Evolutionary conservation across 176 grass and related monocot genomes (phyloP), one percentile per base, ranked within the genome.

Genomic region (Triticum timopheevii): DNA sequence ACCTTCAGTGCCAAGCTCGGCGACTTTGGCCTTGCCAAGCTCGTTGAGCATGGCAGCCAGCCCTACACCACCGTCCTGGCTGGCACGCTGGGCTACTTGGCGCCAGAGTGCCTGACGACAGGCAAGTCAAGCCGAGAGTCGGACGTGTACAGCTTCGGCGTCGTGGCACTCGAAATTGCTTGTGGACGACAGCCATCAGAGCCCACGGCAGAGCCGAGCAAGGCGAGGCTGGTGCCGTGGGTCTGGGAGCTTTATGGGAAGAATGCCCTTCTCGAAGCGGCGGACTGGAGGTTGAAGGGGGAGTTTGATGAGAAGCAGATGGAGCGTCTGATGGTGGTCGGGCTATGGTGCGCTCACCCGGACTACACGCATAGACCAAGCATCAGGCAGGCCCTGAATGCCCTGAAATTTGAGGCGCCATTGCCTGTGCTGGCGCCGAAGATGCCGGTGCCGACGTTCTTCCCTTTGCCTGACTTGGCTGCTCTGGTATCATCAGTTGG

Each of bases 161-260:
- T 95, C 16, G 83, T 95, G 77, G 89, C 87, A 10, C 4, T 95
- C 27, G 95, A 98, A 83, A 89, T 98, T 6, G 93, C 89, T 13
- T 95, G 93, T 45, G 93, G 91, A 8, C 82, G 93, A 23, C 84
- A 83, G 61, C 95, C 91, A 1, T 36, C 87, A 12, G 94, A 94
- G 80, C 75, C 30, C 36, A 85, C 80, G 20, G 66, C 83, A 61
- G 86, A 85, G 36, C 69, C 80, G 1, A 79, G 66, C 80, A 95
- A 90, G 75, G 78, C 88, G 0, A 86, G 86, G 23, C 82, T 95
- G 84, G 87, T 91, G 77, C 92, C 88, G 4, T 93, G 78, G 88
- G 87, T 97, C n/a, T 93, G 95, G 93, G 91, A 93, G 61, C 86
- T 95, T 17, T 95, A 93, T 52, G 95, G 91, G 19, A 90, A 85